These are phyloP conservation scores for Aspergillus olivimuriae DNA, from an alignment of 495 filamentous ascomycete species.

Conservation along the genomic window DNA sequence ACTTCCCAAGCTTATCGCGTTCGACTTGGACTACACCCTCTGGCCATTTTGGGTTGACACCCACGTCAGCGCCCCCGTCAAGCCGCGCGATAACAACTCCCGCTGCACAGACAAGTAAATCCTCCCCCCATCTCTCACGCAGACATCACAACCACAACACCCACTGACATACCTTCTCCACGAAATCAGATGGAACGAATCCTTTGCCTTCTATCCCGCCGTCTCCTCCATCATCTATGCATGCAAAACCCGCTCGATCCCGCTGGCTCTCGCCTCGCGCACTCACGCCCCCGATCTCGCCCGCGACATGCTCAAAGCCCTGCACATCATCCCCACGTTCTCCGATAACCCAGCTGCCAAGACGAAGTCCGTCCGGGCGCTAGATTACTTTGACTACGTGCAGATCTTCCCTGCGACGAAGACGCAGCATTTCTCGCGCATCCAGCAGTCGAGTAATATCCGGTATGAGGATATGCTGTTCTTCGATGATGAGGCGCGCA, in stretches of 20 bases:
- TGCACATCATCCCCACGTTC: conserved; percentile 56
- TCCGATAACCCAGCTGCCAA: conserved; percentile 33
- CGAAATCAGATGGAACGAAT: conserved; percentile 57
- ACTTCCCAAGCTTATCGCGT: conserved; percentile 79
- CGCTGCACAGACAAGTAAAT: conserved; percentile 46
- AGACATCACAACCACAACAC: too few relatives aligned
- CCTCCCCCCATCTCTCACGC: too few relatives aligned
- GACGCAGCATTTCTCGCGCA: conserved; percentile 69
- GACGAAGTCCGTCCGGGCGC: conserved; percentile 42
- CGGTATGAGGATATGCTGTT: conserved; percentile 84
- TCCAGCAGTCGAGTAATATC: conserved; percentile 59
- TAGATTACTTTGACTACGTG: conserved; percentile 73
- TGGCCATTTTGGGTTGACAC: conserved; percentile 99
- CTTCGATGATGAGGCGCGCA: conserved; percentile 89
- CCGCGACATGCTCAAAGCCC: conserved; percentile 67
- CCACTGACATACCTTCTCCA: background rate
- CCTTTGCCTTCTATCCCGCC: conserved; percentile 74
- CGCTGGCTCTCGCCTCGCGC: conserved; percentile 73
- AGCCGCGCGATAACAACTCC: conserved; percentile 51
- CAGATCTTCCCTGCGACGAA: conserved; percentile 91
- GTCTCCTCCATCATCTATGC: conserved; percentile 66
- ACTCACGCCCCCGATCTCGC: conserved; percentile 77
- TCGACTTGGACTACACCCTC: conserved; percentile 95
- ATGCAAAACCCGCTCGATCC: conserved; percentile 49
- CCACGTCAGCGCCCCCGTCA: conserved; percentile 77